Conservation (phyloP, 2,329 filamentous ascomycete species). For the Fusarium torulosum region DNA sequence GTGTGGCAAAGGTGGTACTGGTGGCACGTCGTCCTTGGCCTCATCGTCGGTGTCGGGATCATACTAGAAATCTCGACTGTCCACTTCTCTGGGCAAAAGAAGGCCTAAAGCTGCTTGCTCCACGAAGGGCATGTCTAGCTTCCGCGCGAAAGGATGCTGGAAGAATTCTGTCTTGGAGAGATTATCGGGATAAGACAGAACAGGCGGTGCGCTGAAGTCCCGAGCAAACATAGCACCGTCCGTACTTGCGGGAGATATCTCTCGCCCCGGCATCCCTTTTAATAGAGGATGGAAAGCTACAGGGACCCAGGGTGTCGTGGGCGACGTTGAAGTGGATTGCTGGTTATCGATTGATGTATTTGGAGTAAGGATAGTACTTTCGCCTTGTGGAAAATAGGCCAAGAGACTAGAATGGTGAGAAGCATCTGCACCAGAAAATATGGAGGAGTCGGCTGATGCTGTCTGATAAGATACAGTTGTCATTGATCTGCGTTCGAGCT, state of each 20-base stretch:
- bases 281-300: constrained; percentile 58
- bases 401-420: constrained; percentile 20
- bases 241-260: constrained; percentile 55
- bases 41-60: constrained; percentile 54
- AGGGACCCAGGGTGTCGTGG: constrained; percentile 8
- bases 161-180: constrained; percentile 53
- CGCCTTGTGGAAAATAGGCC: constrained; percentile 7
- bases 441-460: constrained; percentile 23
- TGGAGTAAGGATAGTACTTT: constrained; percentile 19
- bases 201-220: constrained; percentile 48
- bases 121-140: constrained; percentile 46
- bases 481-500: constrained; percentile 23
- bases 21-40: constrained; percentile 38
- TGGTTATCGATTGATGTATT: constrained; percentile 15
- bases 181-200: constrained; percentile 53
- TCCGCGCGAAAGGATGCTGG: constrained; percentile 54
- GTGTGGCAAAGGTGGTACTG: constrained; percentile 49
- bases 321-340: constrained; percentile 1
- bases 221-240: constrained; percentile 53
- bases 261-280: constrained; percentile 55
- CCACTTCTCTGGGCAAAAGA: constrained; percentile 52
- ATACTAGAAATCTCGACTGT: constrained; percentile 55
- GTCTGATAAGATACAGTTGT: constrained; percentile 7
- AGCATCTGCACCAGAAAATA: constrained; percentile 18
- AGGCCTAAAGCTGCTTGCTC: constrained; percentile 53